Conservation (phyloP, 257 asterid species). For the Ilex asprella region DNA sequence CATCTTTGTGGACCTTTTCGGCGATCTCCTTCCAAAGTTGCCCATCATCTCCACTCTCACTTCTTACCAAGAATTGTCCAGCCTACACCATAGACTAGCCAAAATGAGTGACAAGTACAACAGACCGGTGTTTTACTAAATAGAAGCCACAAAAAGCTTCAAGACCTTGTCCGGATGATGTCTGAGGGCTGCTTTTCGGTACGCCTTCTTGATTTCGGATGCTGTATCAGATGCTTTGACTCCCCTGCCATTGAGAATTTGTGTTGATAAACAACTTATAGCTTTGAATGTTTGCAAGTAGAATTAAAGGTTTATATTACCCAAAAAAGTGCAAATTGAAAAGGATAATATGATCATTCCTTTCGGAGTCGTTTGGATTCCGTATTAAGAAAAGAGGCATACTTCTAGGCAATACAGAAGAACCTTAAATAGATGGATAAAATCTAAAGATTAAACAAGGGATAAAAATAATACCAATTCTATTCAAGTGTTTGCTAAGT, state of each 20-base stretch:
- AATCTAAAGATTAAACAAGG: too few relatives aligned
- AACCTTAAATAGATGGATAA: too few relatives aligned
- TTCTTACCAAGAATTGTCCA: conserved; percentile 67
- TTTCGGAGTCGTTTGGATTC: too few relatives aligned
- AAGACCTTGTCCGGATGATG: conserved; percentile 97
- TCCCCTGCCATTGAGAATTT: conserved; percentile 51
- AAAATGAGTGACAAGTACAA: background rate
- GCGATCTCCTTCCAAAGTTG: conserved; percentile 65
- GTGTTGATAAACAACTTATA: conserved; percentile 10
- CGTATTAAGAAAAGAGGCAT: too few relatives aligned
- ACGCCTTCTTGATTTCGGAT: conserved; percentile 89
- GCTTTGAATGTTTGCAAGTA: background rate
- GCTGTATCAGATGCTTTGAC: conserved; percentile 74
- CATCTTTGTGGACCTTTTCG: conserved; percentile 71
- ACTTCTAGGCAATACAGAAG: too few relatives aligned
- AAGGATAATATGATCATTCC: too few relatives aligned
- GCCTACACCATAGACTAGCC: conserved; percentile 40
- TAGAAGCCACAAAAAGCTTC: conserved; percentile 5
- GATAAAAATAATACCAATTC: too few relatives aligned
- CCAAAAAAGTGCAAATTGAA: too few relatives aligned
- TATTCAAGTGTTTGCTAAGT: too few relatives aligned
- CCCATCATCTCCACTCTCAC: conserved; percentile 62
- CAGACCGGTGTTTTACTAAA: conserved; percentile 1
- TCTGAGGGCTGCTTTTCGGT: conserved; percentile 89
- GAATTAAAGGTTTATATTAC: too few relatives aligned